These are phyloP conservation scores for Lagerstroemia speciosa DNA, from an alignment of 345 rosid genomes.

Conservation along the genomic window DNA sequence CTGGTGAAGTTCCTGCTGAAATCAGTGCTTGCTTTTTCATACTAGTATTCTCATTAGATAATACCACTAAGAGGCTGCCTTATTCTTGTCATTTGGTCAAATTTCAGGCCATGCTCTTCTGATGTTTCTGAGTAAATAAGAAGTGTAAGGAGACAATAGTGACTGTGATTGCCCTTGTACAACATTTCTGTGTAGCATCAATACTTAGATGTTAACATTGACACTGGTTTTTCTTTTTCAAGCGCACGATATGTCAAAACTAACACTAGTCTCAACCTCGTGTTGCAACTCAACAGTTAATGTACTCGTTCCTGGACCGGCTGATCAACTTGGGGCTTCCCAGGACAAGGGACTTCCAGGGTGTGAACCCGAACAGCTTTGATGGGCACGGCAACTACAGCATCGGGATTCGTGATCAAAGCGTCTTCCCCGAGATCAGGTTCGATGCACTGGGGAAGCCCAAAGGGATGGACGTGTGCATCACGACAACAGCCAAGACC, in stretches of 20 bases:
- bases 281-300: constrained; percentile 33
- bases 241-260: neutral
- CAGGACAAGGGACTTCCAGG: constrained; percentile 87
- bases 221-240: neutral
- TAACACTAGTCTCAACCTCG: neutral
- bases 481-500: constrained; percentile 62
- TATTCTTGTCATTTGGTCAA: neutral
- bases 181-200: no score
- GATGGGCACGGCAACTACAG: constrained; percentile 94
- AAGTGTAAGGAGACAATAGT: neutral
- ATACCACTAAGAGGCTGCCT: neutral
- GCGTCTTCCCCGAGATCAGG: constrained; percentile 81
- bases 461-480: constrained; percentile 93
- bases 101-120: neutral
- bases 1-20: neutral
- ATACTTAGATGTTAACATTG: neutral
- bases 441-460: constrained; percentile 59
- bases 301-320: constrained; percentile 88
- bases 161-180: neutral
- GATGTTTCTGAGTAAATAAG: neutral
- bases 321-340: constrained; percentile 91
- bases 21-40: neutral
- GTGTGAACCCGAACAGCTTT: constrained; percentile 72
- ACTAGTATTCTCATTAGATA: neutral
- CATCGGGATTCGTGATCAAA: constrained; percentile 68